Evolutionary conservation across 257 asterid genomes (phyloP).

Genomic region (Ophiorrhiza pumila): DNA sequence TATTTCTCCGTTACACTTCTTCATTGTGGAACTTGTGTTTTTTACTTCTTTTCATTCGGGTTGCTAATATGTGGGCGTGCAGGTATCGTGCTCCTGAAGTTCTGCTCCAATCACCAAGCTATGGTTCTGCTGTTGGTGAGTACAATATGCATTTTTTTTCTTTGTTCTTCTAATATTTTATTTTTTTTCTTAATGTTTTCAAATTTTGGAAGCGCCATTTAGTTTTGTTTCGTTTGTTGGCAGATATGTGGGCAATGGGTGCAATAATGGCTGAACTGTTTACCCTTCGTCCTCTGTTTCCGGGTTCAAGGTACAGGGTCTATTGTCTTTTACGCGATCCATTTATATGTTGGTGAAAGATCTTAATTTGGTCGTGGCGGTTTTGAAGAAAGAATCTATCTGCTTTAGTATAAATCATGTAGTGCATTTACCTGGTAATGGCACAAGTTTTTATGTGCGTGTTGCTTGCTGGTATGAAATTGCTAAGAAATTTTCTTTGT

Average conservation of each 20-base stretch:
- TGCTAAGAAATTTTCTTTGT: not conserved
- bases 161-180: not conserved
- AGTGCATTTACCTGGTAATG: not conserved
- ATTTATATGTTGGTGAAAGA: not conserved
- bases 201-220: not conserved
- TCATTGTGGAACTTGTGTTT: not conserved
- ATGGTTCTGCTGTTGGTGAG: slow-evolving; percentile 94
- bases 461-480: not conserved
- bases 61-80: slow-evolving; percentile 25
- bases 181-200: not conserved
- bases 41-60: slow-evolving; percentile 1
- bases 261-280: slow-evolving; percentile 91
- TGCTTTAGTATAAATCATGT: not conserved
- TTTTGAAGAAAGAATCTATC: not conserved
- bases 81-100: slow-evolving; percentile 99
- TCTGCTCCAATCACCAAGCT: slow-evolving; percentile 76
- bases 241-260: slow-evolving; percentile 99
- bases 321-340: not conserved
- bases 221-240: not conserved
- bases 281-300: slow-evolving; percentile 86
- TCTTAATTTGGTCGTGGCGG: not conserved
- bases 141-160: not conserved
- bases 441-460: not conserved
- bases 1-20: slow-evolving; percentile 3
- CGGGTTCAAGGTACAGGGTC: slow-evolving; percentile 71